Base-by-base conservation (phyloP, 495 filamentous ascomycete genomes). In the Penicillium bovifimosum region DNA sequence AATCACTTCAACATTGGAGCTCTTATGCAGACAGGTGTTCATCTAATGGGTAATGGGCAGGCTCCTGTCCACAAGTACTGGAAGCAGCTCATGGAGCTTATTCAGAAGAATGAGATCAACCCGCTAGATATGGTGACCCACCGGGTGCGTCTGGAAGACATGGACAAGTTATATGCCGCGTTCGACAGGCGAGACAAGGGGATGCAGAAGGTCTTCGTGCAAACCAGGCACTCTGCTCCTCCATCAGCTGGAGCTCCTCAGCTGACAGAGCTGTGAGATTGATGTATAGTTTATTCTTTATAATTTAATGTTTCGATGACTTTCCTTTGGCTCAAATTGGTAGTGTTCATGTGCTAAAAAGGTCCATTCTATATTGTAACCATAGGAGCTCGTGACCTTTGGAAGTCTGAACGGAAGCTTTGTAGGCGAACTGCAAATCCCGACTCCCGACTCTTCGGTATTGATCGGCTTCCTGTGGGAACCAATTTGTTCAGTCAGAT, bases 21-120 rank as follows among this genome's bases (percentile, higher is more conserved):
- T 1, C 60, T 96, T 16, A 96, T 96, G 91, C 83, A 95, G 67
- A 84, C 86, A 41, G 90, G 91, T 26, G 83, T 95, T 55, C 81
- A 83, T 1, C 76, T 95, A 13, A 86, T 87, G 52, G 88, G 91
- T 39, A 89, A 89, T 61, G 89, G 91, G 3, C 90, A 95, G 64
- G 86, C 87, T 0, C 89, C 87, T 0, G 88, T 95, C 5, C 88
- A 91, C 38, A 80, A 80, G 48, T 93, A 95, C 70, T 95, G 87
- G 90, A 73, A 87, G 18, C 73, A 88, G 1, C 69, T 95, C 16
- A 91, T 50, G 43, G 61, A 79, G 45, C 83, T 81, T 76, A 85
- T 95, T 42, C 74, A 81, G 61, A 68, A 63, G 2, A 80, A 83
- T 14, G 74, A 85, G 50, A 83, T 93, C 38, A 81, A 95, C 46